Evolutionary conservation across 345 rosid genomes (phyloP), one percentile per base, ranked within the genome.

Genomic region (Salix koriyanagi): DNA sequence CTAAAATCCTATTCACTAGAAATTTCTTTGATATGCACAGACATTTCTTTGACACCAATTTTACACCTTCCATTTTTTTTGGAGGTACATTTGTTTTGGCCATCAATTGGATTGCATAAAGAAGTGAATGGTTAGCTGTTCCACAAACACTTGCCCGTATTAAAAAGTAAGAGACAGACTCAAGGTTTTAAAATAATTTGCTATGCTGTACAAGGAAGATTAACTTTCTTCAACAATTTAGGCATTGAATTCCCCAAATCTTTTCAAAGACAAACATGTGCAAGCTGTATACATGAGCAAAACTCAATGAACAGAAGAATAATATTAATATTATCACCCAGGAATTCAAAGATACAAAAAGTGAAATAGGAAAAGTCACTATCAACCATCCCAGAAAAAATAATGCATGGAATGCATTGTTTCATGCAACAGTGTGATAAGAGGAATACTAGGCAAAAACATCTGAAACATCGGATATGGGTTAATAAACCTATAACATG

Each of bases 401-500:
- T 52, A 52, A 52, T 21, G 54, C 21, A 15, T 15, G 19, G 54
- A 48, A 48, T 48, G n/a, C 60, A 52, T 6, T 19, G n/a, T 2
- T 2, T 52, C 25, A 52, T 52, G 25, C 60, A 52, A 52, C 3
- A 52, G 23, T 52, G 10, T 19, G 60, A 52, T 19, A 52, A 19
- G 16, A 46, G 50, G 60, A 21, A 52, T 52, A 52, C 23, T 6
- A 52, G 10, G 60, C 9, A 62, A 23, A 70, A 71, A 34, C 39
- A 18, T 28, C 18, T 36, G 61, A 70, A 71, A 34, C 39, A 11
- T 28, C 18, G 44, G 61, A 26, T 25, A 39, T 19, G 10, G 61
- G n/a, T 73, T n/a, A 72, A 71, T 48, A 64, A 44, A 92, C 97
- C 94, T 90, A 92, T 89, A 42, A 90, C 91, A 74, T 90, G 97